Conservation (phyloP, 83 land plant genomes). For the Thuja plicata region DNA sequence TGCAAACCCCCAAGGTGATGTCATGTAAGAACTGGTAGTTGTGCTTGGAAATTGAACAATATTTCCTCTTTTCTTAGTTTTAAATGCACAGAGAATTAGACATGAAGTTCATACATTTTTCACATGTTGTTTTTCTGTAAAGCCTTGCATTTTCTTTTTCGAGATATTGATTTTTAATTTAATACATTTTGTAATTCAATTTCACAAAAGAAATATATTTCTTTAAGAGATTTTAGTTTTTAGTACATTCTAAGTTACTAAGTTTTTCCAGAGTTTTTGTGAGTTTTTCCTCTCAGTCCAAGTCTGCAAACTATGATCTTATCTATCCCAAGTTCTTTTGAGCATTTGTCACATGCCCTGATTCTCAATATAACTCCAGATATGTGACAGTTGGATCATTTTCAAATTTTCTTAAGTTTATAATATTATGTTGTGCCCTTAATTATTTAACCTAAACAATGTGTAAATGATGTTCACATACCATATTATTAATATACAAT, state of each 20-base stretch:
- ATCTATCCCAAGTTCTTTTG: too few species aligned
- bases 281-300: too few species aligned
- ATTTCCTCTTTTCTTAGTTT: neutral
- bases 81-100: neutral
- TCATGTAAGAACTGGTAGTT: constrained; percentile 51
- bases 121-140: too few species aligned
- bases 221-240: too few species aligned
- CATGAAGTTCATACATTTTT: neutral
- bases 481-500: neutral
- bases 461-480: neutral
- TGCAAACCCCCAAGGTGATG: constrained; percentile 90
- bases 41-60: neutral
- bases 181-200: too few species aligned
- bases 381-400: neutral
- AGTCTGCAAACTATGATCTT: too few species aligned
- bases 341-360: neutral
- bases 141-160: too few species aligned
- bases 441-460: neutral
- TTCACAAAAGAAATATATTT: too few species aligned
- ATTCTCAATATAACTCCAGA: neutral
- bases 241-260: too few species aligned
- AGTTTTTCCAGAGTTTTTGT: too few species aligned
- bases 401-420: neutral
- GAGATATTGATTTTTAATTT: too few species aligned
- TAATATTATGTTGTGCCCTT: neutral